Conservation (phyloP, 2,329 filamentous ascomycete species). For the Lomentospora prolificans region DNA sequence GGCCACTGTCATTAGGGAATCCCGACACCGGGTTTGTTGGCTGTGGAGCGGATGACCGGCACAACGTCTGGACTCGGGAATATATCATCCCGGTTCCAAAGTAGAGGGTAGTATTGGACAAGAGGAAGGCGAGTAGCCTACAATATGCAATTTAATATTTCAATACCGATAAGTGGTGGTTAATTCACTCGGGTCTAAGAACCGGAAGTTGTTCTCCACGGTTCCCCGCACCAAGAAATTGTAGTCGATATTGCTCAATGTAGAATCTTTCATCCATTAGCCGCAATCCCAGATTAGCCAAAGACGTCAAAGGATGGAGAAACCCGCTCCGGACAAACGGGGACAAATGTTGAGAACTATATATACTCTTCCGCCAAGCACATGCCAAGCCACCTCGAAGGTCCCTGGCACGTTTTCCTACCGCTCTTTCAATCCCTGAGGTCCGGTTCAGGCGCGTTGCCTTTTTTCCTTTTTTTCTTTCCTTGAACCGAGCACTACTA, state of each 20-base stretch:
- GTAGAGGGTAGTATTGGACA: too few relatives aligned
- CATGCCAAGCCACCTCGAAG: background rate
- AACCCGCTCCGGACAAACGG: background rate
- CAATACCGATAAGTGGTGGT: background rate
- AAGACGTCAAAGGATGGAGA: background rate
- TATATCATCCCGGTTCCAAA: too few relatives aligned
- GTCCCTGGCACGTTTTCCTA: background rate
- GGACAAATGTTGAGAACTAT: background rate
- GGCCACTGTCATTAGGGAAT: too few relatives aligned
- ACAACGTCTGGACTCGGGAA: too few relatives aligned
- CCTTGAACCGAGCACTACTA: background rate
- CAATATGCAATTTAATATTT: background rate
- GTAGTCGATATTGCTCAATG: background rate
- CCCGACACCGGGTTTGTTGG: too few relatives aligned
- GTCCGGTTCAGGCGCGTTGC: too few relatives aligned
- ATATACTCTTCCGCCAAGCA: background rate
- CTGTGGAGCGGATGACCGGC: too few relatives aligned
- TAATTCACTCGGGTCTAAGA: too few relatives aligned
- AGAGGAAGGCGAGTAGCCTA: too few relatives aligned
- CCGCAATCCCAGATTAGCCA: background rate
- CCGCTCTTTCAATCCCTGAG: too few relatives aligned
- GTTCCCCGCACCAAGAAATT: background rate
- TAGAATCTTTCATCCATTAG: background rate
- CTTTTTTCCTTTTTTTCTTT: background rate
- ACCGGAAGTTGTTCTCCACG: background rate